Base-by-base conservation (phyloP, 306 rosid genomes). In the Corylus heterophylla region DNA sequence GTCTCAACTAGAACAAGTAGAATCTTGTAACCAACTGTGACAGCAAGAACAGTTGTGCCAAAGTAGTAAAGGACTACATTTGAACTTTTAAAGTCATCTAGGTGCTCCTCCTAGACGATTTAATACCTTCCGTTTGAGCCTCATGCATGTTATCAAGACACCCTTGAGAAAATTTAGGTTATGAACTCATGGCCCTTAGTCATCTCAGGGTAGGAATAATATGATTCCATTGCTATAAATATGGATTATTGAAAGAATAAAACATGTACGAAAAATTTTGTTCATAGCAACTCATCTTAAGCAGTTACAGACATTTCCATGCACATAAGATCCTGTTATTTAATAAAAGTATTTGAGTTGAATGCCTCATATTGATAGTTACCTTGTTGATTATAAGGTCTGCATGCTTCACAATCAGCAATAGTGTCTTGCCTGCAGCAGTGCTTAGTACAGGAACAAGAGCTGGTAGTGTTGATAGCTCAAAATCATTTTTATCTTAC, bases 401-500 rank as follows among this genome's bases (percentile, higher is more conserved):
- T 4, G 98, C 94, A 59, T 88, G 97, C 92, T 93, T 96, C 78
- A 93, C 85, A 85, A 96, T 94, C 50, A 96, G 90, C 87, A 96
- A 83, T 69, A 96, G 77, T 64, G 98, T 91, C 66, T 96, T 97
- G 58, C 99, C 97, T 42, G 85, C 75, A 71, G 98, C 99, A 55
- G 92, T 77, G 76, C 92, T 93, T 77, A 96, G 83, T 82, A 89
- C 97, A 59, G 99, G 98, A 85, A 90, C 94, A 76, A 96, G 99
- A 47, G 98, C 93, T 52, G 99, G 98, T 50, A 96, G 92, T 20
- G 99, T 93, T 58, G 93, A 91, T 59, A 88, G 88, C 96, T 93
- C 99, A 79, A 96, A 96, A 81, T 96, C 99, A 85, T 83, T 83
- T 90, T 89, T 91, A 73, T 93, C 99, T 98, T 93, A 85, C 84